These are phyloP conservation scores for Plantago lanceolata DNA, from an alignment of 305 asterid species.

Conservation along the genomic window DNA sequence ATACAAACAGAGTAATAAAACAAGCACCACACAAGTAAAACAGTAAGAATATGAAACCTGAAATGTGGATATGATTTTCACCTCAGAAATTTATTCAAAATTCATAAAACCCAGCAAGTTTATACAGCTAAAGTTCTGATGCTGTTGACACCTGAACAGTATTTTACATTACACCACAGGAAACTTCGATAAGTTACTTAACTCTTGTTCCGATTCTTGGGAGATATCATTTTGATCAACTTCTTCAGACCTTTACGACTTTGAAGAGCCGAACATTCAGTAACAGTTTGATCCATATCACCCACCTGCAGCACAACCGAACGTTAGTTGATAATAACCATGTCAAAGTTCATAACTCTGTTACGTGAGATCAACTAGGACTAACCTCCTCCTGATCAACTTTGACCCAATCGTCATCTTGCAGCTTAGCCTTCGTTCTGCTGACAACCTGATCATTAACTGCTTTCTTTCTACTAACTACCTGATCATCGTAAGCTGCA, in stretches of 20 bases:
- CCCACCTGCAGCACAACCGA: background rate
- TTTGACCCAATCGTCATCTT: slow-evolving; percentile 2
- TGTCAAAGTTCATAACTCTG: background rate
- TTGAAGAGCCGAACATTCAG: background rate
- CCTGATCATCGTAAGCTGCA: slow-evolving; percentile 1
- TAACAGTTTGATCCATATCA: background rate
- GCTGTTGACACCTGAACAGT: background rate
- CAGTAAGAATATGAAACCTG: background rate
- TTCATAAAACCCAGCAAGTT: background rate
- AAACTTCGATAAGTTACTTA: background rate
- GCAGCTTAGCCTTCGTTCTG: slow-evolving; percentile 12
- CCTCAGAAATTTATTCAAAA: background rate
- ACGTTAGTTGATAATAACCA: background rate
- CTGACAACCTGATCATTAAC: background rate
- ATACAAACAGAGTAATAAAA: background rate
- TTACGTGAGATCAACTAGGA: background rate
- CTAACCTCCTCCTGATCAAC: slow-evolving; percentile 13
- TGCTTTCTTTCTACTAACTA: background rate
- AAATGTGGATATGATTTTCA: background rate
- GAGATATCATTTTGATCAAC: background rate
- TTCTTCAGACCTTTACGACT: background rate
- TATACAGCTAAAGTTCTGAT: background rate
- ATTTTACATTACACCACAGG: background rate
- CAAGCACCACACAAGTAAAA: background rate
- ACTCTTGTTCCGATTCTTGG: background rate